phyloP scores from a whole-genome alignment of 2,329 filamentous ascomycete species.

The Thielaviopsis ethacetica region DNA sequence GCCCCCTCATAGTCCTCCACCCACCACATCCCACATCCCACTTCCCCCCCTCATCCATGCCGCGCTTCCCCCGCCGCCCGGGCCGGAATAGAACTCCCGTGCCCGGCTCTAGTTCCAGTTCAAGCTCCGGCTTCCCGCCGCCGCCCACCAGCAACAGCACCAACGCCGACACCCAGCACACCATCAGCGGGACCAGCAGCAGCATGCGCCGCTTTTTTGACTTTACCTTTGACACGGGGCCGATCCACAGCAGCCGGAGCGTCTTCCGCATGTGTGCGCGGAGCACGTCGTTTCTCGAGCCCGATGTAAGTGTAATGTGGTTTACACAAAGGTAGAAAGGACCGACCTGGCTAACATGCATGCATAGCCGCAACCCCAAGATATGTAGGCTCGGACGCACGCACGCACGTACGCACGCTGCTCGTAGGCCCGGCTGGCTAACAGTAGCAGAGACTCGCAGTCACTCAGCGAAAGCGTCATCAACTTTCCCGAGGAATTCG shows the following conservation, averaged over 20 bases:
- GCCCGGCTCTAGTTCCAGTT: neutral
- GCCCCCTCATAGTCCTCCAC: no score
- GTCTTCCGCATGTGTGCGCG: constrained; percentile 14
- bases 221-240: constrained; percentile 20
- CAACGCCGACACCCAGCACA: neutral
- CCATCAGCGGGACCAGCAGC: neutral
- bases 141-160: neutral
- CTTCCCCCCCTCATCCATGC: neutral
- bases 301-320: constrained; percentile 16
- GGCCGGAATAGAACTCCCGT: neutral
- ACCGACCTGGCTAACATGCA: neutral
- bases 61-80: neutral
- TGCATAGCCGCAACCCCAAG: neutral
- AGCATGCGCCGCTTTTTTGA: constrained; percentile 14
- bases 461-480: constrained; percentile 27
- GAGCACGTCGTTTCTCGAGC: constrained; percentile 19
- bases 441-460: constrained; percentile 16
- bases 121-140: neutral
- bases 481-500: constrained; percentile 26
- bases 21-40: neutral
- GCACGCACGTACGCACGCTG: neutral
- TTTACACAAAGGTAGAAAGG: neutral
- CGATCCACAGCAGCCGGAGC: constrained; percentile 1
- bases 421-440: neutral
- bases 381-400: neutral